Conservation (phyloP, 148 eudicot genomes). For the Camellia sinensis region DNA sequence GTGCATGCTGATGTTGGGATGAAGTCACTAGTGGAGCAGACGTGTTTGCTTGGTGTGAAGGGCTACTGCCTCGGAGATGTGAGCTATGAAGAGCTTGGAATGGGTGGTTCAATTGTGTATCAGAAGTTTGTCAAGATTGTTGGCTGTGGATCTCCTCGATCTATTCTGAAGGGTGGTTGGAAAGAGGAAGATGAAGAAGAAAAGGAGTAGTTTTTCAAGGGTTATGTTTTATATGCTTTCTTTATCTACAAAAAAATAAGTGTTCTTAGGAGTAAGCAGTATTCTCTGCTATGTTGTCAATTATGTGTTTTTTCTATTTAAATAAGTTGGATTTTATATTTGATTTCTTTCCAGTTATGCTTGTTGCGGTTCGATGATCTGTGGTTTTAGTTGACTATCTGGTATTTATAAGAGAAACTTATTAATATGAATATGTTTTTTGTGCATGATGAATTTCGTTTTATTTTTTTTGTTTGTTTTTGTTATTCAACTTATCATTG, state of each 20-base stretch:
- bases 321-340: background rate
- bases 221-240: background rate
- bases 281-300: too few species aligned
- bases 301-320: too few species aligned
- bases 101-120: conserved; percentile 56
- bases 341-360: too few species aligned
- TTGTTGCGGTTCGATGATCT: background rate
- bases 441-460: background rate
- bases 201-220: conserved; percentile 35
- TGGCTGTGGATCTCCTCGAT: conserved; percentile 39
- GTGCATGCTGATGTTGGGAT: conserved; percentile 51
- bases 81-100: conserved; percentile 49
- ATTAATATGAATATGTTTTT: background rate
- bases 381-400: background rate
- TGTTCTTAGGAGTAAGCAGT: background rate
- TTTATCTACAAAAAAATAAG: background rate
- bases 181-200: conserved; percentile 67
- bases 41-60: conserved; percentile 30
- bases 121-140: conserved; percentile 59
- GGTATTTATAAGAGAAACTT: too few species aligned
- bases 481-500: too few species aligned
- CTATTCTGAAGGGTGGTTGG: conserved; percentile 55
- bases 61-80: conserved; percentile 54
- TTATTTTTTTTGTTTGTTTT: background rate
- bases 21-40: conserved; percentile 26